Percentiles rank a stretch among this genome's conserved stretches.
Conservation (phyloP, 805 yeast species). For the Metschnikowia gelsemii region DNA sequence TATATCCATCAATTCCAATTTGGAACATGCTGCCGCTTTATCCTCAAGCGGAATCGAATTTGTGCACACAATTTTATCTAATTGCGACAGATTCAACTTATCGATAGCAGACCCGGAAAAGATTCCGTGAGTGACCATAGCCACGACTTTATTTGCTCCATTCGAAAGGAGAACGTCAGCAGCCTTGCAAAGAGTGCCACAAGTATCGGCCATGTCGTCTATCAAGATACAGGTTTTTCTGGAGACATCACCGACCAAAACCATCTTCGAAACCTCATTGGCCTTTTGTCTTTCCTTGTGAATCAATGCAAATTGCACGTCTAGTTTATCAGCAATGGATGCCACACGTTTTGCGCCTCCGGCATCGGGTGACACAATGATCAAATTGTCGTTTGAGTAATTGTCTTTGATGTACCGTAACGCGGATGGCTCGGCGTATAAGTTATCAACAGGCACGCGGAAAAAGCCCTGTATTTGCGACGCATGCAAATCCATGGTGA, state of each 20-base stretch:
- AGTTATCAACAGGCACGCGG: conserved; percentile 90
- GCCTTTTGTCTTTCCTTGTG: conserved; percentile 96
- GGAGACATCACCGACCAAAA: conserved; percentile 89
- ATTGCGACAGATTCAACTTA: conserved; percentile 63
- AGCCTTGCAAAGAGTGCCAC: conserved; percentile 95
- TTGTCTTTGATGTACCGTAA: conserved; percentile 74
- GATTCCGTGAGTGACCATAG: conserved; percentile 95
- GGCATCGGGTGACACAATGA: conserved; percentile 95
- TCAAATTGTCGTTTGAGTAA: conserved; percentile 50
- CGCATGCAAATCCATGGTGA: conserved; percentile 96
- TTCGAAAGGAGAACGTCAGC: conserved; percentile 80
- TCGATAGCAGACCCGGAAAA: conserved; percentile 81
- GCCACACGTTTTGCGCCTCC: conserved; percentile 99
- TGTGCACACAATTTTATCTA: conserved; percentile 80
- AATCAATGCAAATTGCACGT: conserved; percentile 89
- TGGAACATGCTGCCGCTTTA: conserved; percentile 56
- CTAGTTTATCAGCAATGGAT: conserved; percentile 85
- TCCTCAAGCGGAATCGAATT: conserved; percentile 86
- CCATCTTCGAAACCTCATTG: conserved; percentile 93
- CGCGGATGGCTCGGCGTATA: conserved; percentile 92
- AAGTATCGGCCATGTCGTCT: conserved; percentile 98
- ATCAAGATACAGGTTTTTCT: conserved; percentile 80
- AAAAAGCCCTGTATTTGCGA: conserved; percentile 98
- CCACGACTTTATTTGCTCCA: conserved; percentile 83
- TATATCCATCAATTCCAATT: conserved; percentile 79